These are phyloP conservation scores for Coemansia interrupta DNA, from an alignment of 192 early-diverging fungal genomes.

Conservation along the genomic window DNA sequence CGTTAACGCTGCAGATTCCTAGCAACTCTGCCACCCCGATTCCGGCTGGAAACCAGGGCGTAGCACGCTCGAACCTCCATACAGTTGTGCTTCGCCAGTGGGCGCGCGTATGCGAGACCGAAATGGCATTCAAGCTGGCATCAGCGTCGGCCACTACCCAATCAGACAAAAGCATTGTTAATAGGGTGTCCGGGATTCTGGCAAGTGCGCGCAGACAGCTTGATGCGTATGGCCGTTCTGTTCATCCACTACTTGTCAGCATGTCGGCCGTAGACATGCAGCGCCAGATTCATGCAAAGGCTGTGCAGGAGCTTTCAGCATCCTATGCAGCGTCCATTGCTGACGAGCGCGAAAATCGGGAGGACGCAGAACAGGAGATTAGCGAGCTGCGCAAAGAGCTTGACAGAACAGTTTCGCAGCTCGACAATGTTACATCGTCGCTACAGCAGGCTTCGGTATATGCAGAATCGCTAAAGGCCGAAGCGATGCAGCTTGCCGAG, in stretches of 20 bases:
- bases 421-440: background rate
- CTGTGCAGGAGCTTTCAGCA: background rate
- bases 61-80: background rate
- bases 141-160: background rate
- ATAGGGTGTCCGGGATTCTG: too few species aligned
- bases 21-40: background rate
- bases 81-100: constrained; percentile 24
- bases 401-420: background rate
- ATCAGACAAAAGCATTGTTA: too few species aligned
- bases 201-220: too few species aligned
- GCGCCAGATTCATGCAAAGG: background rate
- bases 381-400: background rate
- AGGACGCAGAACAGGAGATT: constrained; percentile 6
- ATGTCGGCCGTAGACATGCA: background rate
- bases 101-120: constrained; percentile 20
- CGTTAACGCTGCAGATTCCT: background rate
- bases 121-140: background rate
- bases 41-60: background rate
- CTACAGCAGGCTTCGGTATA: background rate
- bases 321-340: background rate
- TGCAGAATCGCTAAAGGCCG: background rate
- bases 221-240: too few species aligned
- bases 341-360: background rate
- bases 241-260: too few species aligned
- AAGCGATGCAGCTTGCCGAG: constrained; percentile 3